Evolutionary conservation across 768 basidiomycete species (phyloP).

Genomic region (Boletus eberwhitei): DNA sequence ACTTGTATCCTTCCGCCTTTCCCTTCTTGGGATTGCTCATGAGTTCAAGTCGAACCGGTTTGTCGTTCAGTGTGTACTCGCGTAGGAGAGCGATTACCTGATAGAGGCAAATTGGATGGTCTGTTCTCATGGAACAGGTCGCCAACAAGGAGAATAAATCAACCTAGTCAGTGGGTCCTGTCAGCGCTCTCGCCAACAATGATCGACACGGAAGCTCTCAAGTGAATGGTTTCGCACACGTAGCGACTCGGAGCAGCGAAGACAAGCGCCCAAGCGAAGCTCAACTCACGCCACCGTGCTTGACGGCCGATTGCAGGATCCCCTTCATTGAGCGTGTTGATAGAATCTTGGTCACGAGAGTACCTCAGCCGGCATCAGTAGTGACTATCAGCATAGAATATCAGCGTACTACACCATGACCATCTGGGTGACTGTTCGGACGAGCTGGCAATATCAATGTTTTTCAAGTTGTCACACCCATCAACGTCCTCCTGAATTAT

Average conservation of each 20-base stretch:
- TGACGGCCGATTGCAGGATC: constrained; percentile 86
- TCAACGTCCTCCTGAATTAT: neutral
- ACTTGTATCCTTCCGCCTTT: constrained; percentile 82
- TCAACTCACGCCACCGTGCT: constrained; percentile 65
- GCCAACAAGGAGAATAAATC: constrained; percentile 94
- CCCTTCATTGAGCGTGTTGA: constrained; percentile 95
- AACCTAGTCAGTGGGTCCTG: constrained; percentile 53
- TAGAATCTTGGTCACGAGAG: constrained; percentile 82
- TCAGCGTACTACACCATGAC: too few relatives aligned
- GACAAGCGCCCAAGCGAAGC: neutral
- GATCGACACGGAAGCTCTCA: neutral
- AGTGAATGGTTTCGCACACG: neutral
- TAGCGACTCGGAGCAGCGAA: too few relatives aligned
- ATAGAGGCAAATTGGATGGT: constrained; percentile 86
- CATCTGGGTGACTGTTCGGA: too few relatives aligned
- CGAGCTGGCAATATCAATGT: too few relatives aligned
- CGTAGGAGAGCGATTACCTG: constrained; percentile 85
- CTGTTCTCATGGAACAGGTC: constrained; percentile 98
- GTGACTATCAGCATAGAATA: too few relatives aligned
- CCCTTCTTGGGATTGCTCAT: constrained; percentile 92
- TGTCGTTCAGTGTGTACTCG: constrained; percentile 86
- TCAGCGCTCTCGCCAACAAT: constrained; percentile 29
- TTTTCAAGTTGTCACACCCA: neutral
- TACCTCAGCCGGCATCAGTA: too few relatives aligned
- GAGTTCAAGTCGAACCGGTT: constrained; percentile 86